Percentiles rank a stretch among this genome's conserved stretches.
Conservation (phyloP, 306 rosid species). For the Begonia peltatifolia region DNA sequence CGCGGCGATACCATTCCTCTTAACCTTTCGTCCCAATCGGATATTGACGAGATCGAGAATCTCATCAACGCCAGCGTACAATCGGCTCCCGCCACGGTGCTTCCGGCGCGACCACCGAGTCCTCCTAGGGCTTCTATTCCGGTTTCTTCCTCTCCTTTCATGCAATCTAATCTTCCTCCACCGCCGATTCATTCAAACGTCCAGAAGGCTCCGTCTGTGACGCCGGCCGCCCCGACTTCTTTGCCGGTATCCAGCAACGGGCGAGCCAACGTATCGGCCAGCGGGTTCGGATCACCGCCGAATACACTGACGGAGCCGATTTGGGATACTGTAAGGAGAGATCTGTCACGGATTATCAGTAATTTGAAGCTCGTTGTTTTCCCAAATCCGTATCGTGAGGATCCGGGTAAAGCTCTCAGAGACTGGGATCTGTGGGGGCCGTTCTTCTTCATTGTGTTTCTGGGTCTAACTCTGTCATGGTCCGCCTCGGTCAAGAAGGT, state of each 20-base stretch:
- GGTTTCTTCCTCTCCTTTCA: slow-evolving; percentile 43
- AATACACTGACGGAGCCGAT: slow-evolving; percentile 93
- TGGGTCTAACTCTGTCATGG: slow-evolving; percentile 89
- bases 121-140: slow-evolving; percentile 91
- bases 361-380: slow-evolving; percentile 91
- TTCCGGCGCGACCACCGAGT: slow-evolving; percentile 58
- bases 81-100: slow-evolving; percentile 51
- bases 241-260: slow-evolving; percentile 24
- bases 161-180: slow-evolving; percentile 27
- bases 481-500: slow-evolving; percentile 98
- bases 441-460: slow-evolving; percentile 88
- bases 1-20: slow-evolving; percentile 84
- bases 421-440: slow-evolving; percentile 99
- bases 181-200: slow-evolving; percentile 11
- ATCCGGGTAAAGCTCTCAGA: slow-evolving; percentile 87
- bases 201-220: slow-evolving; percentile 21
- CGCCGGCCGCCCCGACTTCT: slow-evolving; percentile 16
- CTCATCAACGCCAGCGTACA: slow-evolving; percentile 65
- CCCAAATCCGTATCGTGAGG: slow-evolving; percentile 87
- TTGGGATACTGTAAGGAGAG: slow-evolving; percentile 85
- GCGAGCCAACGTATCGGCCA: slow-evolving; percentile 10
- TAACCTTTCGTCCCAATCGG: slow-evolving; percentile 82
- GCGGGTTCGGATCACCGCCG: slow-evolving; percentile 66
- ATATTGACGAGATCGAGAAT: slow-evolving; percentile 98
- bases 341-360: slow-evolving; percentile 79